Evolutionary conservation across 2,329 filamentous ascomycete genomes (phyloP).

Genomic region (Dactylellina sp.): DNA sequence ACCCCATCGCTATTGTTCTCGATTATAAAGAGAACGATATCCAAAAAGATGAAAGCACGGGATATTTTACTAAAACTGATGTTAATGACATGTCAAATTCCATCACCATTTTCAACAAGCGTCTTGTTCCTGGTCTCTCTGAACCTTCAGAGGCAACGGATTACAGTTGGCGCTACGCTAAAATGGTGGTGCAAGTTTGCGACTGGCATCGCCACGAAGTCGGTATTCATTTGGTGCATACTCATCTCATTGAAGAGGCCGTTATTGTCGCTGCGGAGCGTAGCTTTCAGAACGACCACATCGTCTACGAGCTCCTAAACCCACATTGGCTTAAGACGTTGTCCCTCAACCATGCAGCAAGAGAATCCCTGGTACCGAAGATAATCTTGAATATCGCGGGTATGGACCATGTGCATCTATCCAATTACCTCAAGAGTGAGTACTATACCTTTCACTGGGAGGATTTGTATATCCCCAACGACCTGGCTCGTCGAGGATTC

Average conservation of each 20-base stretch:
- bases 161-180: constrained; percentile 70
- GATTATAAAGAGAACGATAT: constrained; percentile 66
- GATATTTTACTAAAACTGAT: background rate
- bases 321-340: constrained; percentile 69
- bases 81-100: constrained; percentile 62
- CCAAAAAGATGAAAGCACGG: background rate
- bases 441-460: constrained; percentile 67
- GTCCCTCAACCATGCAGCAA: constrained; percentile 67
- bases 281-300: constrained; percentile 64
- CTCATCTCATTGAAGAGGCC: constrained; percentile 67
- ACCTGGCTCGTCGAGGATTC: constrained; percentile 66
- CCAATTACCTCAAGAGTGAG: constrained; percentile 64
- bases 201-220: constrained; percentile 69
- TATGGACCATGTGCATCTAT: constrained; percentile 61
- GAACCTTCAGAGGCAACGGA: constrained; percentile 63
- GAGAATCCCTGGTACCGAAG: constrained; percentile 65
- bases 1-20: constrained; percentile 67
- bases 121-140: constrained; percentile 62
- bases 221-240: constrained; percentile 66
- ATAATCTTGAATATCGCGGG: constrained; percentile 66
- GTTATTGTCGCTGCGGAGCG: constrained; percentile 67
- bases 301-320: constrained; percentile 65
- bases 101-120: constrained; percentile 68
- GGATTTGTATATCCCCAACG: constrained; percentile 66
- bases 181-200: constrained; percentile 66